A percentile compares a stretch with the other conserved stretches of the same genome.
phyloP scores from a whole-genome alignment of 2,329 filamentous ascomycete species.

The Cladobotryum protrusum region DNA sequence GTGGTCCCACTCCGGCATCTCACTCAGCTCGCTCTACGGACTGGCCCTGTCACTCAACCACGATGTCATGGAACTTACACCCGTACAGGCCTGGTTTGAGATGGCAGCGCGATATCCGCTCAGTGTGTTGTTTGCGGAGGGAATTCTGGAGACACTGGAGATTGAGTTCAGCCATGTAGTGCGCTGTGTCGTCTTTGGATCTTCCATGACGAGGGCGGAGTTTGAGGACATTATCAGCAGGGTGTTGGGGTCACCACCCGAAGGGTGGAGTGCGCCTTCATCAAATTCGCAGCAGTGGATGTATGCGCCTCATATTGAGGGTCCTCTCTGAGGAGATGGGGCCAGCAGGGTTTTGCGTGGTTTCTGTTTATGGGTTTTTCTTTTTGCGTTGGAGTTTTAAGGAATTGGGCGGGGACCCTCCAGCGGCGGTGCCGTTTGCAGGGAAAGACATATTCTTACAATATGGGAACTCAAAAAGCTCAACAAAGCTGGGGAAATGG shows the following conservation, averaged over 20 bases:
- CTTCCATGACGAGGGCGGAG: conserved; percentile 38
- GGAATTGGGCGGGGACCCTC: too few relatives aligned
- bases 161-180: conserved; percentile 38
- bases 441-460: too few relatives aligned
- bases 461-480: too few relatives aligned
- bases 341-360: too few relatives aligned
- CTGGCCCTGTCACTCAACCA: conserved; percentile 41
- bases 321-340: too few relatives aligned
- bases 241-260: conserved; percentile 28
- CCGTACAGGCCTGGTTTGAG: conserved; percentile 52
- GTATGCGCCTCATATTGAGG: too few relatives aligned
- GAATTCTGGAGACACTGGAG: conserved; percentile 32
- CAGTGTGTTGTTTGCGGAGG: conserved; percentile 29
- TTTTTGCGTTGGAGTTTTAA: too few relatives aligned
- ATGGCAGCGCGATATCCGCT: conserved; percentile 36
- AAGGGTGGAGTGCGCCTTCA: too few relatives aligned
- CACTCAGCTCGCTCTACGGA: conserved; percentile 37
- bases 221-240: conserved; percentile 41
- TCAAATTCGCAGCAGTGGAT: too few relatives aligned
- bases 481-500: too few relatives aligned
- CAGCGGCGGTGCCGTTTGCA: too few relatives aligned
- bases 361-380: too few relatives aligned
- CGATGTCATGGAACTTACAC: conserved; percentile 36
- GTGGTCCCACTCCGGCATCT: conserved; percentile 36
- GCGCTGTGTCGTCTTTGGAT: conserved; percentile 42